Evolutionary conservation across 2,329 filamentous ascomycete genomes (phyloP).

Genomic region (Pseudocercospora fuligena): DNA sequence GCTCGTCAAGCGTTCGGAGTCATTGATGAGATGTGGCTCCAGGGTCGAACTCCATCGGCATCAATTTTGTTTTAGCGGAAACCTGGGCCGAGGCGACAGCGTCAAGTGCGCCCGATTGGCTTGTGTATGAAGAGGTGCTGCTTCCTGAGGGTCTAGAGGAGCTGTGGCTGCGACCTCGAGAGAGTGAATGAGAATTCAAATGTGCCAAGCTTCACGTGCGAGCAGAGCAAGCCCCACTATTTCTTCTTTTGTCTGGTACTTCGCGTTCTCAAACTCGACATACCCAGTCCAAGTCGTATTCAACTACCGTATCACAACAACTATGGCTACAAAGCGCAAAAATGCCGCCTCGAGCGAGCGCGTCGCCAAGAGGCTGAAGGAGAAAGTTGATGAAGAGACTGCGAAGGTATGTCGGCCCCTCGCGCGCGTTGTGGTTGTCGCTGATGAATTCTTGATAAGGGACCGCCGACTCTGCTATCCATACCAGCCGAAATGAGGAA

Average conservation of each 20-base stretch:
- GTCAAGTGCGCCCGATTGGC: too few species aligned
- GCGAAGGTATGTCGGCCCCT: neutral
- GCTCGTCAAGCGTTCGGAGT: too few species aligned
- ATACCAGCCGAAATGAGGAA: conserved; percentile 4
- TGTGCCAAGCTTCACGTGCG: neutral
- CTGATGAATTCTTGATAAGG: neutral
- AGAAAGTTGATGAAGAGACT: neutral
- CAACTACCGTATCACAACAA: too few species aligned
- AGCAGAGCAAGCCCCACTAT: neutral
- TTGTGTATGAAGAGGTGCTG: neutral
- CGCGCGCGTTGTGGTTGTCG: neutral
- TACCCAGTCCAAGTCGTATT: too few species aligned
- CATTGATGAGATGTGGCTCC: too few species aligned
- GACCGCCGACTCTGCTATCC: neutral
- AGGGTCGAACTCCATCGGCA: too few species aligned
- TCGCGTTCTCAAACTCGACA: too few species aligned
- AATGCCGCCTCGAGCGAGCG: neutral
- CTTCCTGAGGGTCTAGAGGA: neutral
- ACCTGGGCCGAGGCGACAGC: too few species aligned
- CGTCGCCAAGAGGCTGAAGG: neutral
- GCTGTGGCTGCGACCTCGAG: neutral
- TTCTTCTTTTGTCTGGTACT: too few species aligned
- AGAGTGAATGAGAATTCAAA: neutral
- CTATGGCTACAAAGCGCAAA: neutral
- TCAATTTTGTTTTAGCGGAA: too few species aligned